Percentiles rank a stretch among this genome's conserved stretches.
These are phyloP conservation scores for Pichia sp. DNA, from an alignment of 1,139 yeast genomes.

Conservation along the genomic window DNA sequence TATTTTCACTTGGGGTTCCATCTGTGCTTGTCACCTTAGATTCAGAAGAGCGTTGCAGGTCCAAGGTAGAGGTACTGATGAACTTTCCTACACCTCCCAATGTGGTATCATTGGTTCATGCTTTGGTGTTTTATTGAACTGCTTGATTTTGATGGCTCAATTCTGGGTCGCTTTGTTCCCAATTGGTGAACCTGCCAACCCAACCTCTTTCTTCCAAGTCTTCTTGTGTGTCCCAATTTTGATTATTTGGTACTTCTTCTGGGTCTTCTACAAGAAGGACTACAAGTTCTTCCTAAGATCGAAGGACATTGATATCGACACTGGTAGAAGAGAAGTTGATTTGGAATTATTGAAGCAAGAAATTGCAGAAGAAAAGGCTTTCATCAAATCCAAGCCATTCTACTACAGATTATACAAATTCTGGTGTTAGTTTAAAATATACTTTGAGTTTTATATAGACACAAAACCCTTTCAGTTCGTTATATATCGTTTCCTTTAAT, in stretches of 20 bases:
- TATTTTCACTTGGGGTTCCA: conserved; percentile 79
- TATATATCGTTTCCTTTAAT: not conserved
- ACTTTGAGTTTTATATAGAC: not conserved
- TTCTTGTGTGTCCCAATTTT: conserved; percentile 63
- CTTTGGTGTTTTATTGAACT: conserved; percentile 57
- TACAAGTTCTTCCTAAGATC: conserved; percentile 46
- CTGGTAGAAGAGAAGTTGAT: conserved; percentile 68
- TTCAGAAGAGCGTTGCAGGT: conserved; percentile 68
- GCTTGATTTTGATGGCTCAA: conserved; percentile 69
- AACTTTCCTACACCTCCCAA: conserved; percentile 64
- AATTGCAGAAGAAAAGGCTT: conserved; percentile 55
- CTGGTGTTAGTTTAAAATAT: conserved; percentile 44
- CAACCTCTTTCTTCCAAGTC: conserved; percentile 53
- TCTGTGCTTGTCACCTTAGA: conserved; percentile 70
- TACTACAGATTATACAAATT: conserved; percentile 46
- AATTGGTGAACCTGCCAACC: conserved; percentile 51
- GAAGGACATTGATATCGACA: conserved; percentile 56
- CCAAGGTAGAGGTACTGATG: conserved; percentile 62
- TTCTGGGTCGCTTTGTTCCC: conserved; percentile 71
- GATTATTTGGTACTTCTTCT: conserved; percentile 51
- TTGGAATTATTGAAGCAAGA: conserved; percentile 63
- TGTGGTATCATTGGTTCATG: conserved; percentile 68
- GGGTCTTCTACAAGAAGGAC: conserved; percentile 53
- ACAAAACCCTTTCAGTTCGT: conserved; percentile 3
- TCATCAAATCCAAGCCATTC: conserved; percentile 47